phyloP scores from a whole-genome alignment of 345 rosid species.

The Excoecaria agallocha region DNA sequence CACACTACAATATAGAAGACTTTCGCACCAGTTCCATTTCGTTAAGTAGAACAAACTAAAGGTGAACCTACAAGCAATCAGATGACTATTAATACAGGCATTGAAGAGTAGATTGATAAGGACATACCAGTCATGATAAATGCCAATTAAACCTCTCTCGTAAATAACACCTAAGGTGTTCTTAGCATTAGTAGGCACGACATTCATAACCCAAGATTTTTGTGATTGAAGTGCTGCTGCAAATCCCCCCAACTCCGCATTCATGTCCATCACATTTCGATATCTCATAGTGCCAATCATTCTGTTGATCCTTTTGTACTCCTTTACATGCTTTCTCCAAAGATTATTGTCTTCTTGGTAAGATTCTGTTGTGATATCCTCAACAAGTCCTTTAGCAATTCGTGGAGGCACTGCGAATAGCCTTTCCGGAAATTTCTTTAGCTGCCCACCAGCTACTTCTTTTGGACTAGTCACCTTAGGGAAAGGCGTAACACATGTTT shows the following conservation, averaged over 20 bases:
- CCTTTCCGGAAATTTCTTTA: constrained; percentile 87
- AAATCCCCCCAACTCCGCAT: constrained; percentile 91
- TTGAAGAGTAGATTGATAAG: constrained; percentile 8
- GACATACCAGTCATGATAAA: constrained; percentile 90
- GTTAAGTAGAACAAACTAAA: not conserved
- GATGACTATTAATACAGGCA: not conserved
- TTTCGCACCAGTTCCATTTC: not conserved
- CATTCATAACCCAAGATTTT: constrained; percentile 96
- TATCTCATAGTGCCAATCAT: constrained; percentile 79
- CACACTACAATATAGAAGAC: not conserved
- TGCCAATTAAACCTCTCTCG: constrained; percentile 89
- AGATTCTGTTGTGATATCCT: constrained; percentile 52
- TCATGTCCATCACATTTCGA: constrained; percentile 94
- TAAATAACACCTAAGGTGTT: constrained; percentile 82
- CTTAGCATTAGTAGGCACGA: constrained; percentile 69
- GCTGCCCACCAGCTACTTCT: constrained; percentile 82
- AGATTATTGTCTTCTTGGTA: constrained; percentile 64
- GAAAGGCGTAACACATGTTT: constrained; percentile 64
- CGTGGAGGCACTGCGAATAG: constrained; percentile 77
- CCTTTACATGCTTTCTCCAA: constrained; percentile 72
- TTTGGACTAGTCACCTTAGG: constrained; percentile 59
- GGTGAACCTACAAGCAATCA: not conserved
- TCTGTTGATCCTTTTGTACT: constrained; percentile 64
- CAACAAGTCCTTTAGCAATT: constrained; percentile 56
- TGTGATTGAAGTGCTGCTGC: constrained; percentile 90